phyloP scores from a whole-genome alignment of 352 stramenopile genomes.

The Globisporangium viniferum region DNA sequence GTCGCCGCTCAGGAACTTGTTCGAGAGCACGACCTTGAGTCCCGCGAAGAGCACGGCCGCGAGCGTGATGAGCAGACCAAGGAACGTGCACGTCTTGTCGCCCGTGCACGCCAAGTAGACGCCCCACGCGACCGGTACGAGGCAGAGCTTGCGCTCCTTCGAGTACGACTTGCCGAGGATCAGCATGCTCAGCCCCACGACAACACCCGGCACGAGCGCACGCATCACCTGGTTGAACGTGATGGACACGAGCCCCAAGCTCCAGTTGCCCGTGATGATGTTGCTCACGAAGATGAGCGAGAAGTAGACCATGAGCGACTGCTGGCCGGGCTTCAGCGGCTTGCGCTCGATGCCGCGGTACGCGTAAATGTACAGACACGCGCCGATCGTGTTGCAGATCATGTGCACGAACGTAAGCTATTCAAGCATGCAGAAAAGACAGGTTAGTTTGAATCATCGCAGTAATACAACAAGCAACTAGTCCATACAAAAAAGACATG shows the following conservation, averaged over 20 bases:
- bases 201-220: slow-evolving; percentile 76
- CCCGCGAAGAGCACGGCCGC: slow-evolving; percentile 89
- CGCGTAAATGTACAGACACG: slow-evolving; percentile 70
- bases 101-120: slow-evolving; percentile 82
- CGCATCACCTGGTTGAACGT: slow-evolving; percentile 96
- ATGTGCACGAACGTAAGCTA: slow-evolving; percentile 93
- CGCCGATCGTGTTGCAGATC: slow-evolving; percentile 90
- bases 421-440: neutral
- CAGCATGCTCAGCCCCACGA: slow-evolving; percentile 78
- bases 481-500: neutral
- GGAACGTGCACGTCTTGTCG: slow-evolving; percentile 87
- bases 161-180: slow-evolving; percentile 80
- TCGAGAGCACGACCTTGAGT: slow-evolving; percentile 91
- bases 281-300: slow-evolving; percentile 94
- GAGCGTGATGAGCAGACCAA: slow-evolving; percentile 89
- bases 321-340: slow-evolving; percentile 52
- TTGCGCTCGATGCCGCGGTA: slow-evolving; percentile 71
- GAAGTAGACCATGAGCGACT: slow-evolving; percentile 85
- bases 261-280: slow-evolving; percentile 94
- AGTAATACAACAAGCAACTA: too few species aligned
- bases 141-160: slow-evolving; percentile 63
- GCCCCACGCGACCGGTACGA: slow-evolving; percentile 78
- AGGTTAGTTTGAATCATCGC: neutral
- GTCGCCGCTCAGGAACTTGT: slow-evolving; percentile 92
- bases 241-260: slow-evolving; percentile 89